Percentiles rank a stretch among this genome's conserved stretches.
Evolutionary conservation across 2,329 filamentous ascomycete genomes (phyloP).

Genomic region (Aspergillus sp.): DNA sequence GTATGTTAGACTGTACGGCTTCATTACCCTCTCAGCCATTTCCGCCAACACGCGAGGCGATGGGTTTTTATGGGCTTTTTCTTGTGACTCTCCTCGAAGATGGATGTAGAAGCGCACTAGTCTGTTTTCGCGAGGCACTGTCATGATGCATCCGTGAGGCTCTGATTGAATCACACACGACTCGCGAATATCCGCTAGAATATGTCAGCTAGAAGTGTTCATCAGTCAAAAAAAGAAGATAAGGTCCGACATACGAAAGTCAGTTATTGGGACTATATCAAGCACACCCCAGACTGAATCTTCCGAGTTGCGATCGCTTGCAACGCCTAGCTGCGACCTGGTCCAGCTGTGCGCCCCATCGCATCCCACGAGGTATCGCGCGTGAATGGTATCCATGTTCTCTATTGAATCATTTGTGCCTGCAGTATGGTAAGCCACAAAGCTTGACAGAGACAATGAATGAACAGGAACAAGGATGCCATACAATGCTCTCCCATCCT

Average conservation of each 20-base stretch:
- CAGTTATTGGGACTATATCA: constrained; percentile 44
- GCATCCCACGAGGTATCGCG: constrained; percentile 51
- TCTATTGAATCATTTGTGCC: constrained; percentile 48
- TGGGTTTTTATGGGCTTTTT: not conserved
- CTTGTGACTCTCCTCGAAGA: constrained; percentile 1
- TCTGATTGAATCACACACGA: constrained; percentile 49
- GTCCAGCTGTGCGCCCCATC: constrained; percentile 60
- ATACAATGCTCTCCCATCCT: not conserved
- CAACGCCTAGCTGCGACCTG: constrained; percentile 46
- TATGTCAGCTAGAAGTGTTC: too few relatives aligned
- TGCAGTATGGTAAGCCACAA: too few relatives aligned
- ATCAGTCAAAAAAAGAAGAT: too few relatives aligned
- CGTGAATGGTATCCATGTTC: constrained; percentile 31
- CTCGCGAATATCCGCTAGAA: constrained; percentile 44
- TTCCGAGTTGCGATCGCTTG: constrained; percentile 43
- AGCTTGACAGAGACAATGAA: constrained; percentile 34
- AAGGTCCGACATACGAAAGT: constrained; percentile 37
- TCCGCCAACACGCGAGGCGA: constrained; percentile 2
- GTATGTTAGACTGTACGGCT: constrained; percentile 4
- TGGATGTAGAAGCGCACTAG: constrained; percentile 6
- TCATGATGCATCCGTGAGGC: constrained; percentile 48
- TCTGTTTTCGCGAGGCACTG: constrained; percentile 51
- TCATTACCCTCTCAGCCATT: constrained; percentile 4
- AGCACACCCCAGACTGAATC: constrained; percentile 24
- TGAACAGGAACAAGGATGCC: too few relatives aligned